These are phyloP conservation scores for Ogataea hybrid DNA, from an alignment of 1,139 yeast genomes.

Conservation along the genomic window DNA sequence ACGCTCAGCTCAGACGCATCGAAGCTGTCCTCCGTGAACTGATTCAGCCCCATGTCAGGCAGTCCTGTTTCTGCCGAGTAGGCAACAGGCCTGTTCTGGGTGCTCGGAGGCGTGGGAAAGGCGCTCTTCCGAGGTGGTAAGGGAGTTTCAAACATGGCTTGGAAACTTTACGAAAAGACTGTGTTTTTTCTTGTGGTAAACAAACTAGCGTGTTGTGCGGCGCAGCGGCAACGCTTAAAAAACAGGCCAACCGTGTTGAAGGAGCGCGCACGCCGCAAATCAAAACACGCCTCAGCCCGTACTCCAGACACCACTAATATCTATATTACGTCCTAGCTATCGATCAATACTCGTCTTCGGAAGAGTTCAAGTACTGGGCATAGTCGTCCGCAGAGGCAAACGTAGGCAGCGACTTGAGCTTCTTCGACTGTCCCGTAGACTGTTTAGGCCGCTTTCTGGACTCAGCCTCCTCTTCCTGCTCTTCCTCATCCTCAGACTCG, in stretches of 20 bases:
- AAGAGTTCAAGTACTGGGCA: slow-evolving; percentile 68
- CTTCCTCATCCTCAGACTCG: slow-evolving; percentile 23
- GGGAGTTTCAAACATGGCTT: slow-evolving; percentile 9
- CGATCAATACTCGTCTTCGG: slow-evolving; percentile 41
- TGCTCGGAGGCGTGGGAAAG: slow-evolving; percentile 18
- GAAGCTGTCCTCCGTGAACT: slow-evolving; percentile 1
- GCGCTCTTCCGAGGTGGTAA: slow-evolving; percentile 7
- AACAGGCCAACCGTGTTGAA: slow-evolving; percentile 3
- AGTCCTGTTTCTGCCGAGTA: slow-evolving; percentile 43
- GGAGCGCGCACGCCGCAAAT: not conserved
- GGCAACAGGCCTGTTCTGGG: slow-evolving; percentile 24
- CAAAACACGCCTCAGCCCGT: not conserved
- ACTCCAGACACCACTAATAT: not conserved
- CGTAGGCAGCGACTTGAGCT: slow-evolving; percentile 65
- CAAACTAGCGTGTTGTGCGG: slow-evolving; percentile 11
- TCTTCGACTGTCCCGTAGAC: slow-evolving; percentile 42
- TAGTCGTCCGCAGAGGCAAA: slow-evolving; percentile 93
- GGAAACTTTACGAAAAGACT: slow-evolving; percentile 1
- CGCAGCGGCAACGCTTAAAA: slow-evolving; percentile 5
- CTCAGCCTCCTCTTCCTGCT: slow-evolving; percentile 22
- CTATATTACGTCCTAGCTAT: not conserved
- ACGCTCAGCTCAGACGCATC: not conserved
- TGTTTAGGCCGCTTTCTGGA: slow-evolving; percentile 21
- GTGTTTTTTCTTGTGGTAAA: slow-evolving; percentile 5
- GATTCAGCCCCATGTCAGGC: slow-evolving; percentile 55